Conservation (phyloP, 371 early-diverging fungal species). For the Conidiobolus incongruus region DNA sequence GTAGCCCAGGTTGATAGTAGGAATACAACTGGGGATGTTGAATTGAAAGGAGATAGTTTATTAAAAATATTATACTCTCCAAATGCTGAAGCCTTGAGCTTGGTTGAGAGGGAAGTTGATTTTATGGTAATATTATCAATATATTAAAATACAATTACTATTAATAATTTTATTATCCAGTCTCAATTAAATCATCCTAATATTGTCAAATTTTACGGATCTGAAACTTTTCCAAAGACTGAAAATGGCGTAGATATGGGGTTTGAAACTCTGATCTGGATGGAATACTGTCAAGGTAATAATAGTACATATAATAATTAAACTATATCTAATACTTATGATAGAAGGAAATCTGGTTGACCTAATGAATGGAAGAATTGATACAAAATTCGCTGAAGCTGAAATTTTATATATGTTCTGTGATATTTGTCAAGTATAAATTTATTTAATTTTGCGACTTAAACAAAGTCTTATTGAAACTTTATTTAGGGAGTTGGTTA, state of each 20-base stretch:
- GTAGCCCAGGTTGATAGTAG: not conserved
- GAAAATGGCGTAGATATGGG: slow-evolving; percentile 27
- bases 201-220: slow-evolving; percentile 58
- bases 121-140: slow-evolving; percentile 1
- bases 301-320: not conserved
- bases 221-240: slow-evolving; percentile 24
- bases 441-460: not conserved
- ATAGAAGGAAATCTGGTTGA: slow-evolving; percentile 65
- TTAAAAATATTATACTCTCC: slow-evolving; percentile 1
- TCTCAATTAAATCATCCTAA: slow-evolving; percentile 42
- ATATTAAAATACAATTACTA: not conserved
- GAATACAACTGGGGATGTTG: not conserved
- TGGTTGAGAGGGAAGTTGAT: not conserved
- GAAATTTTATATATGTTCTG: slow-evolving; percentile 70
- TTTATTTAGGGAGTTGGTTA: slow-evolving; percentile 49
- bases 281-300: slow-evolving; percentile 74
- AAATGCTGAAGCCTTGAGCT: not conserved
- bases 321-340: not conserved
- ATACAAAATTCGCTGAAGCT: slow-evolving; percentile 41
- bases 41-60: not conserved
- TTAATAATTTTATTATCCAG: not conserved
- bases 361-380: slow-evolving; percentile 58
- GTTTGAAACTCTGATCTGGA: slow-evolving; percentile 58
- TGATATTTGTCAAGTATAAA: slow-evolving; percentile 46
- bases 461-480: not conserved